Evolutionary conservation across 495 filamentous ascomycete species (phyloP).

Genomic region (Penicillium psychrofluorescens): DNA sequence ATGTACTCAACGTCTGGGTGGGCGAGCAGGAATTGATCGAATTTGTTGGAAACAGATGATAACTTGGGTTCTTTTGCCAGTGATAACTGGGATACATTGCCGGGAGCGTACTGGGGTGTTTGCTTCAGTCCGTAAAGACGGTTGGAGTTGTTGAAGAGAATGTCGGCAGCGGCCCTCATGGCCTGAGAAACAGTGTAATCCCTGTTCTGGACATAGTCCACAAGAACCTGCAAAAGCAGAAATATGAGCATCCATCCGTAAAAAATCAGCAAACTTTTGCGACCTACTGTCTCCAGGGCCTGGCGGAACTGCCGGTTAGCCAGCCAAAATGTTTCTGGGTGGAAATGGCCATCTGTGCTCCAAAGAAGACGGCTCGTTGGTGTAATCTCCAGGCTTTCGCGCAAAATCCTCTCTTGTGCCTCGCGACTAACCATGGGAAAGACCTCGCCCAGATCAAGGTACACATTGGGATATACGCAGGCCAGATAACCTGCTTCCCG

Average conservation of each 20-base stretch:
- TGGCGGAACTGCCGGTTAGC: slow-evolving; percentile 74
- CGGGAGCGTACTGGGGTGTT: slow-evolving; percentile 3
- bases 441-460: slow-evolving; percentile 79
- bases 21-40: slow-evolving; percentile 18
- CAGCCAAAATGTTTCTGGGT: slow-evolving; percentile 76
- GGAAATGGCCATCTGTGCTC: slow-evolving; percentile 80
- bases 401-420: slow-evolving; percentile 67
- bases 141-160: slow-evolving; percentile 68
- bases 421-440: slow-evolving; percentile 77
- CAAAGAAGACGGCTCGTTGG: slow-evolving; percentile 74
- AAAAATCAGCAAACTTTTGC: neutral
- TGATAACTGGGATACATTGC: neutral
- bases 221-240: slow-evolving; percentile 41
- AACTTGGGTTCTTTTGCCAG: neutral
- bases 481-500: slow-evolving; percentile 78
- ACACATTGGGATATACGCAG: slow-evolving; percentile 72
- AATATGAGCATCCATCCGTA: neutral
- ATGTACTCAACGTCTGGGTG: slow-evolving; percentile 45
- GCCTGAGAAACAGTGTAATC: slow-evolving; percentile 56
- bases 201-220: slow-evolving; percentile 51
- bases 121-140: slow-evolving; percentile 49
- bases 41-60: neutral
- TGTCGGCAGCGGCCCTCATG: slow-evolving; percentile 45
- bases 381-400: slow-evolving; percentile 68
- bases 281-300: slow-evolving; percentile 54